A percentile compares a stretch with the other conserved stretches of the same genome.
phyloP scores from a whole-genome alignment of 371 early-diverging fungal species.

The Mortierella sp. region DNA sequence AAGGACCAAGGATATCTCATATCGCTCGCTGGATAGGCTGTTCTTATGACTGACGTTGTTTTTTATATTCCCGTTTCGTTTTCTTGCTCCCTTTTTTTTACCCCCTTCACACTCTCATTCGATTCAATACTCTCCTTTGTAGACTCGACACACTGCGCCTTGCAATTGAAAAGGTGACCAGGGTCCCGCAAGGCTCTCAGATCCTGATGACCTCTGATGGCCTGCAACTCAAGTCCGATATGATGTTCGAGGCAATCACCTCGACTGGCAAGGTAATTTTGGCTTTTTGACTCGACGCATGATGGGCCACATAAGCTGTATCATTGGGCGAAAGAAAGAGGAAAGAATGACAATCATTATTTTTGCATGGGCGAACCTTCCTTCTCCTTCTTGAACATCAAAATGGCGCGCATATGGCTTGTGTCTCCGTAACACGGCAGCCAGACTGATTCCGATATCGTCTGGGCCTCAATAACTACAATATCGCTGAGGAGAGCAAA shows the following conservation, averaged over 20 bases:
- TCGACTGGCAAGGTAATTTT: slow-evolving; percentile 65
- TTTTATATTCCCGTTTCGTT: neutral
- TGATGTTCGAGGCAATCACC: slow-evolving; percentile 62
- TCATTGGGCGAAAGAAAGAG: neutral
- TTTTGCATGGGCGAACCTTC: neutral
- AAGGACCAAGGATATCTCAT: neutral
- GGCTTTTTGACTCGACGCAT: neutral
- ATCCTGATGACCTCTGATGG: slow-evolving; percentile 76
- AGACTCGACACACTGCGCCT: slow-evolving; percentile 67
- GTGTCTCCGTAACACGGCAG: neutral
- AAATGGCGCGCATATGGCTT: slow-evolving; percentile 7
- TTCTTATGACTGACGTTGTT: slow-evolving; percentile 11
- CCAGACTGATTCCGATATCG: neutral
- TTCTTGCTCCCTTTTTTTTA: neutral
- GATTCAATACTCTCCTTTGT: neutral
- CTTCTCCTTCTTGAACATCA: neutral
- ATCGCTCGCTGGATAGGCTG: slow-evolving; percentile 5
- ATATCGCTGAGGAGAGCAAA: neutral
- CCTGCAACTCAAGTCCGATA: slow-evolving; percentile 66
- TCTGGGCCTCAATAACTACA: neutral
- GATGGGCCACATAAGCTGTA: neutral
- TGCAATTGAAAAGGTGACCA: slow-evolving; percentile 63
- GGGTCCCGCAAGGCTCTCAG: slow-evolving; percentile 65
- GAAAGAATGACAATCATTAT: slow-evolving; percentile 1
- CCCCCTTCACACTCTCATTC: neutral